Percentiles rank a stretch among this genome's conserved stretches.
Evolutionary conservation across 495 filamentous ascomycete genomes (phyloP).

Genomic region (Aspergillus egyptiacus): DNA sequence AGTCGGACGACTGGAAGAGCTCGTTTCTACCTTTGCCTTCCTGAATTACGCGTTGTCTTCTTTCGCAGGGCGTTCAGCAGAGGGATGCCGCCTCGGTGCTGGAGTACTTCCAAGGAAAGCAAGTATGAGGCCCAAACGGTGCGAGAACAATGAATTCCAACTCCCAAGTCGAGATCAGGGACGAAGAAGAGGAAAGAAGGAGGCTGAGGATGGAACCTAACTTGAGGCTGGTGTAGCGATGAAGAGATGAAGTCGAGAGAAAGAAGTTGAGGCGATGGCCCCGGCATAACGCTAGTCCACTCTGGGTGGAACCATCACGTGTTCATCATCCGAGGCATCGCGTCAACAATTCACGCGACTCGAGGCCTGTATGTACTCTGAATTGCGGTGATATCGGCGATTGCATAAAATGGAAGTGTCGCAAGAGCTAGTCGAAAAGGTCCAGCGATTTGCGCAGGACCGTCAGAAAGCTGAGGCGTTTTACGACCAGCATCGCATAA

Average conservation of each 20-base stretch:
- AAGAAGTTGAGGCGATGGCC: slow-evolving; percentile 18
- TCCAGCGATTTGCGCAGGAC: slow-evolving; percentile 34
- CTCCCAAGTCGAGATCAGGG: too few relatives aligned
- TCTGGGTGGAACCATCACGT: slow-evolving; percentile 16
- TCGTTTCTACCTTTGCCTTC: slow-evolving; percentile 16
- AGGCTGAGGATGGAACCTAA: slow-evolving; percentile 11
- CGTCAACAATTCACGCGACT: not conserved
- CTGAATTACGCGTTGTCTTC: slow-evolving; percentile 17
- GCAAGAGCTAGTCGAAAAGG: slow-evolving; percentile 30
- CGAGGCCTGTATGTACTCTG: not conserved
- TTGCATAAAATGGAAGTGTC: slow-evolving; percentile 29
- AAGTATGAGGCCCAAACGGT: too few relatives aligned
- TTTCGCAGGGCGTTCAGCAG: slow-evolving; percentile 11
- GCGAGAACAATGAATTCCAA: too few relatives aligned
- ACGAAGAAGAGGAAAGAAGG: slow-evolving; percentile 7
- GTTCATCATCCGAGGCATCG: not conserved
- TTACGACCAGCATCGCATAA: slow-evolving; percentile 29
- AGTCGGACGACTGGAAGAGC: slow-evolving; percentile 11
- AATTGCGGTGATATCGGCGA: not conserved
- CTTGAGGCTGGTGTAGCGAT: slow-evolving; percentile 18
- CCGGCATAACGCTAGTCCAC: slow-evolving; percentile 22
- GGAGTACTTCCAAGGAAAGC: not conserved
- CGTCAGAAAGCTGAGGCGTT: slow-evolving; percentile 33
- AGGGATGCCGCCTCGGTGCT: slow-evolving; percentile 4
- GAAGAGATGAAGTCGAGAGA: slow-evolving; percentile 27